Base-by-base conservation (phyloP, 371 early-diverging fungal genomes). In the Rhizopus microsporus region DNA sequence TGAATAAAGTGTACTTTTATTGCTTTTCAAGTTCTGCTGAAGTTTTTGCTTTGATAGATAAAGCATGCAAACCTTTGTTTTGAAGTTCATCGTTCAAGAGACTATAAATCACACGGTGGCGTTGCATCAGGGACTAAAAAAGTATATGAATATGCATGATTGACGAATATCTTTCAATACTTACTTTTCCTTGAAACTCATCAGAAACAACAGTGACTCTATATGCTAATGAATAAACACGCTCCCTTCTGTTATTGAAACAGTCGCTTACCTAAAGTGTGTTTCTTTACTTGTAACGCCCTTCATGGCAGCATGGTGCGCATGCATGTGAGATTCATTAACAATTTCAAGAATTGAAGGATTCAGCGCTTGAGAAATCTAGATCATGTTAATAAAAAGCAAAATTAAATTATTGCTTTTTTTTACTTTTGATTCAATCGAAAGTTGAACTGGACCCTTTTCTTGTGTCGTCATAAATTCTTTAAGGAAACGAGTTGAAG, bases 271-370 rank as follows among this genome's bases (percentile, higher is more conserved):
- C 87, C 77, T 69, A 65, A 91, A 91, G 59, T 91, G 91, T 9
- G 90, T 91, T 62, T 90, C 91, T 33, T 78, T 83, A 72, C 81
- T 86, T n/a, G 72, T 74, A 13, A 81, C 82, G 5, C 87, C 88
- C 56, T 82, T 75, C 91, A 91, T 91, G 8, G 91, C 81, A 45
- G 79, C 81, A 67, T 91, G 91, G 58, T 88, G 87, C 12, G 87
- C 70, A 65, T 91, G 91, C 57, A 83, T 72, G 48, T 89, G 84
- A 9, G 88, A 88, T 60, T 91, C 90, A 63, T 91, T 91, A 13
- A 80, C 71, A 51, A 87, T 78, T 44, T 85, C 76, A 29, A 91
- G 63, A 3, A 65, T 69, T 1, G 67, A 65, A n/a, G 91, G 91
- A 7, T 74, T 59, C 29, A 87, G 62, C 23, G 74, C 71, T 39